These are phyloP conservation scores for Candida tibetensis DNA, from an alignment of 805 yeast species.

Conservation along the genomic window DNA sequence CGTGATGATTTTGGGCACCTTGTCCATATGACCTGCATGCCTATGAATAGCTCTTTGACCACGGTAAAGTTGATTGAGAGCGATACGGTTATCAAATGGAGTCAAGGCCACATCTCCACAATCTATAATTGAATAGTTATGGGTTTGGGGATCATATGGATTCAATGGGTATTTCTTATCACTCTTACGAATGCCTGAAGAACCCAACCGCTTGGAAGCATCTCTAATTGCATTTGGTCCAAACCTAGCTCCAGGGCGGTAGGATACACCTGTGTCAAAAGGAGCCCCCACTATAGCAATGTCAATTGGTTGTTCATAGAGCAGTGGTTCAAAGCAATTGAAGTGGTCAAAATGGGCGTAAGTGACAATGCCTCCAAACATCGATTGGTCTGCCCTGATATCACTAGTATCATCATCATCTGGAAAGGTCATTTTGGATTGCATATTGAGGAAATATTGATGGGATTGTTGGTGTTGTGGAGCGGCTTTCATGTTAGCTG, in stretches of 20 bases:
- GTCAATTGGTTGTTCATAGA: slow-evolving; percentile 28
- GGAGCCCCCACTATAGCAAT: slow-evolving; percentile 61
- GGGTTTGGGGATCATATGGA: slow-evolving; percentile 48
- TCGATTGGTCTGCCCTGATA: slow-evolving; percentile 8
- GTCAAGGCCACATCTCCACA: slow-evolving; percentile 70
- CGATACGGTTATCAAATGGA: slow-evolving; percentile 64
- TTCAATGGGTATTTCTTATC: slow-evolving; percentile 30
- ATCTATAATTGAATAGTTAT: slow-evolving; percentile 43
- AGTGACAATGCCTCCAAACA: slow-evolving; percentile 53
- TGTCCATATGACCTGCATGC: slow-evolving; percentile 19
- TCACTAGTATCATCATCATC: slow-evolving; percentile 36
- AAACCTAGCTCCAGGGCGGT: slow-evolving; percentile 56
- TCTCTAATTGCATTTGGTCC: slow-evolving; percentile 55
- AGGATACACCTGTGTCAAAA: slow-evolving; percentile 56
- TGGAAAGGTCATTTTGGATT: slow-evolving; percentile 27
- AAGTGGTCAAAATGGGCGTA: slow-evolving; percentile 50
- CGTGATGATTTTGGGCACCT: slow-evolving; percentile 43
- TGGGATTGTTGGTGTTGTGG: slow-evolving; percentile 1
- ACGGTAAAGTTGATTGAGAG: slow-evolving; percentile 60
- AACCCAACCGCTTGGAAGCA: slow-evolving; percentile 44
- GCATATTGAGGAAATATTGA: slow-evolving; percentile 14
- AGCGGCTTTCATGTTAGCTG: background rate
- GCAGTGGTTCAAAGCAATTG: slow-evolving; percentile 45
- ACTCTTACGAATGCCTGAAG: slow-evolving; percentile 17
- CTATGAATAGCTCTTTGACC: slow-evolving; percentile 49